Conservation (phyloP, 805 yeast genomes). For the Kuraishia hungarica region DNA sequence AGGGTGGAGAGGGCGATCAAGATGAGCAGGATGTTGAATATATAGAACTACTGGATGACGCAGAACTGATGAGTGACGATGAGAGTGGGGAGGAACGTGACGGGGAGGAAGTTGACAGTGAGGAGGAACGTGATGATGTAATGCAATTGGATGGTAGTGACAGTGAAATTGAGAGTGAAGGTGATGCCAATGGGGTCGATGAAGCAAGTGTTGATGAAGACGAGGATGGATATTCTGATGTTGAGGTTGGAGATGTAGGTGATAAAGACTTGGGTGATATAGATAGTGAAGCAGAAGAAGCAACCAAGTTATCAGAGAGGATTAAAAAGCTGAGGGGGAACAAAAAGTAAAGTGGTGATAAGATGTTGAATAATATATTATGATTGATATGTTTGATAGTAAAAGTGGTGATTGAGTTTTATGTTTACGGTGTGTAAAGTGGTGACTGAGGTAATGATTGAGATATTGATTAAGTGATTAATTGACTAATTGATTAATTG, state of each 20-base stretch:
- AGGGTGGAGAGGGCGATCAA: slow-evolving; percentile 20
- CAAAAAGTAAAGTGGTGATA: neutral
- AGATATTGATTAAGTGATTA: too few relatives aligned
- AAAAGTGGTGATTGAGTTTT: too few relatives aligned
- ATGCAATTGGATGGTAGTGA: slow-evolving; percentile 17
- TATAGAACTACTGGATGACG: slow-evolving; percentile 58
- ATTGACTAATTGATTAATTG: too few relatives aligned
- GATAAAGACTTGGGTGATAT: neutral
- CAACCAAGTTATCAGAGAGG: neutral
- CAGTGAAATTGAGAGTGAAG: slow-evolving; percentile 17
- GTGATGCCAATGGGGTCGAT: slow-evolving; percentile 46
- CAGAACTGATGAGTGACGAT: slow-evolving; percentile 20
- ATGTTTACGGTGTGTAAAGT: too few relatives aligned
- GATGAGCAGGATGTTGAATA: slow-evolving; percentile 55
- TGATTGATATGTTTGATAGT: neutral
- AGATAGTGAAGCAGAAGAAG: neutral
- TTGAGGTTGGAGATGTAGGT: slow-evolving; percentile 23
- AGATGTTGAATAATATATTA: neutral
- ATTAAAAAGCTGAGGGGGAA: neutral
- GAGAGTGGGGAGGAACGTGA: slow-evolving; percentile 15
- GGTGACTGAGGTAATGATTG: too few relatives aligned
- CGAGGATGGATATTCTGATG: slow-evolving; percentile 28
- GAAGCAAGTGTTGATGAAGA: slow-evolving; percentile 38
- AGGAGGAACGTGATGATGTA: slow-evolving; percentile 13
- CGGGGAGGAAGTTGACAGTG: slow-evolving; percentile 11